phyloP scores from a whole-genome alignment of 192 early-diverging fungal genomes.

The Podila horticola region DNA sequence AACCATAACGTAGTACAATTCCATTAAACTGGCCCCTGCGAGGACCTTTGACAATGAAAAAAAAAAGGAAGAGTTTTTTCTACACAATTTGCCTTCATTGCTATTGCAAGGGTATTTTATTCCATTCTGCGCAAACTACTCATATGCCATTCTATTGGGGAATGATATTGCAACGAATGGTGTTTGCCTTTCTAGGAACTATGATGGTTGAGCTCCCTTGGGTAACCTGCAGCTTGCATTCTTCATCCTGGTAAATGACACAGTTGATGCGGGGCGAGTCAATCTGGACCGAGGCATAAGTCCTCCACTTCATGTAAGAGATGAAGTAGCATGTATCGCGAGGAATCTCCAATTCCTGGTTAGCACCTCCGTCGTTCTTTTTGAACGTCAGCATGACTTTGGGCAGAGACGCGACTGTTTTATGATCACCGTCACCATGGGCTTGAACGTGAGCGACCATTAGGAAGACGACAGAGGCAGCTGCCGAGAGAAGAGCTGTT shows the following conservation, averaged over 20 bases:
- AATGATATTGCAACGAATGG: slow-evolving; percentile 4
- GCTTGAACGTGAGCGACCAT: neutral
- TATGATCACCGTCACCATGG: neutral
- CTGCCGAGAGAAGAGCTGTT: neutral
- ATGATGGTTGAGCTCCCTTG: neutral
- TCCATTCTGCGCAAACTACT: too few relatives aligned
- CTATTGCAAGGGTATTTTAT: too few relatives aligned
- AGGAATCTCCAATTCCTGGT: neutral
- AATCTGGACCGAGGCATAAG: neutral
- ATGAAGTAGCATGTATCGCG: slow-evolving; percentile 5
- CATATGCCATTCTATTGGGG: slow-evolving; percentile 3
- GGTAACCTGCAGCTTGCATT: slow-evolving; percentile 6
- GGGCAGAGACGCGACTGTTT: neutral
- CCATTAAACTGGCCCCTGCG: too few relatives aligned
- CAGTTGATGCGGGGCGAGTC: slow-evolving; percentile 11
- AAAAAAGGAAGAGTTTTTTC: too few relatives aligned
- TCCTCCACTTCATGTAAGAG: neutral
- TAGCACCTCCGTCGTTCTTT: neutral
- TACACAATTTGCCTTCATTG: too few relatives aligned
- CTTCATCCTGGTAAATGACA: slow-evolving; percentile 5
- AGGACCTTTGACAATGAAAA: too few relatives aligned
- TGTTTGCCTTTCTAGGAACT: slow-evolving; percentile 9
- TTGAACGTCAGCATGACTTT: neutral
- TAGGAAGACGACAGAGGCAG: neutral
- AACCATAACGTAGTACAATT: too few relatives aligned